Base-by-base conservation (phyloP, 352 stramenopile species). In the Blastocystis sp. region DNA sequence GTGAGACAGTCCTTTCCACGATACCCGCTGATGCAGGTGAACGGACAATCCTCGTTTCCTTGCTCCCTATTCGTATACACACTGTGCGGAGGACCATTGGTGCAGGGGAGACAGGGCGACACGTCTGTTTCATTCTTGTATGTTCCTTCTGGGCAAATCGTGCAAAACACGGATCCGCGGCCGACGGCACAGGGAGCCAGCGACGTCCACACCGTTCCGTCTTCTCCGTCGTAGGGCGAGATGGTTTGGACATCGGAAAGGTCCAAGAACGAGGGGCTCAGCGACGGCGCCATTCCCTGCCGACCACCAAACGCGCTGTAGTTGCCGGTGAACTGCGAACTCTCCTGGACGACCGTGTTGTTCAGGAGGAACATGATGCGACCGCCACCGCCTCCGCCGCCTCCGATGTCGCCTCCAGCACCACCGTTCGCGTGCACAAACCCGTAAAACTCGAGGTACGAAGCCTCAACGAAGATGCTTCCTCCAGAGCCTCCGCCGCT, bases 171-270 rank as follows among this genome's bases (percentile, higher is more conserved):
- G 9, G 72, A 40, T 0, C 72, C 72, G 16, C 42, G 67, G 21
- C 72, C 72, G 2, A 27, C 29, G 11, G 4, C 21, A 42, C 72
- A 84, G 11, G 72, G 72, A n/a, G 72, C 72, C 46, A 84, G 36
- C 29, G 72, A 84, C 24, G 72, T 71, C 72, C 72, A 84, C n/a
- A 84, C 57, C 3, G 72, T 84, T 6, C 72, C 72, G 48, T 76
- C 64, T 14, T 27, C 3, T 27, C 64, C 64, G 48, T 76, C 64
- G 48, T 34, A 57, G n/a, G n/a, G n/a, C n/a, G n/a, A n/a, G 29
- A 69, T 42, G 14, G 24, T 44, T 42, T 18, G 32, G 3, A 27
- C 11, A 59, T 59, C 32, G 11, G 51, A 3, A 14, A 34, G 2
- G 57, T n/a, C n/a, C n/a, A 16, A 34, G 57, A 67, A 34, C 6